Base-by-base conservation (phyloP, 768 basidiomycete species). In the Boletus vinaceobasis region DNA sequence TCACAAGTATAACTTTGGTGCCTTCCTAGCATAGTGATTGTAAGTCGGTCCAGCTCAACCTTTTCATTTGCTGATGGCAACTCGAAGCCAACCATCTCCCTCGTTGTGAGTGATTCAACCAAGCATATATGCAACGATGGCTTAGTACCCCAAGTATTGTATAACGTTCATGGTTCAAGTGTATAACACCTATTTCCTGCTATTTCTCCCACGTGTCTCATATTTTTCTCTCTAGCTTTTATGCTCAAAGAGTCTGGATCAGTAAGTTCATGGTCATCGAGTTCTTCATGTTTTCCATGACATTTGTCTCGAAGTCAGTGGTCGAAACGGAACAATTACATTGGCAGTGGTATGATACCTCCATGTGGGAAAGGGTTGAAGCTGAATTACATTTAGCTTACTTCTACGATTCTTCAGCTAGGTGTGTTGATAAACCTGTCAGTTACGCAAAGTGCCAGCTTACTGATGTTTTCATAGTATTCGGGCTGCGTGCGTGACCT, bases 241-340 rank as follows among this genome's bases (percentile, higher is more conserved):
- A 65, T 32, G 51, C 63, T 21, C 53, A 65, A 13, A 53, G 63
- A 43, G 55, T 65, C 19, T 65, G 63, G 60, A 65, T 62, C 57
- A 60, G 63, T 65, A 44, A 32, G 63, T 50, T 35, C 21, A 17
- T 48, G 13, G 11, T 32, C 4, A 17, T 14, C 4, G 11, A 8
- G 23, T n/a, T 21, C 17, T 27, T 36, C 11, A 1, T 32, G 8
- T 7, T 15, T 11, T 7, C 53, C 8, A 13, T 35, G 32, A 48
- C 6, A 9, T 15, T 32, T 11, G 15, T 9, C n/a, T 15, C 51
- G 27, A 48, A 64, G 63, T 65, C 37, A 58, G 55, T 11, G 53
- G 47, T 39, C 26, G 15, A 26, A 62, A 55, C 32, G 43, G n/a
- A 15, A 27, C 38, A 7, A 29, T 65, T 10, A 62, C 55, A 8